Evolutionary conservation across 2,329 filamentous ascomycete species (phyloP).

Genomic region (Rhinocladiella mackenziei): DNA sequence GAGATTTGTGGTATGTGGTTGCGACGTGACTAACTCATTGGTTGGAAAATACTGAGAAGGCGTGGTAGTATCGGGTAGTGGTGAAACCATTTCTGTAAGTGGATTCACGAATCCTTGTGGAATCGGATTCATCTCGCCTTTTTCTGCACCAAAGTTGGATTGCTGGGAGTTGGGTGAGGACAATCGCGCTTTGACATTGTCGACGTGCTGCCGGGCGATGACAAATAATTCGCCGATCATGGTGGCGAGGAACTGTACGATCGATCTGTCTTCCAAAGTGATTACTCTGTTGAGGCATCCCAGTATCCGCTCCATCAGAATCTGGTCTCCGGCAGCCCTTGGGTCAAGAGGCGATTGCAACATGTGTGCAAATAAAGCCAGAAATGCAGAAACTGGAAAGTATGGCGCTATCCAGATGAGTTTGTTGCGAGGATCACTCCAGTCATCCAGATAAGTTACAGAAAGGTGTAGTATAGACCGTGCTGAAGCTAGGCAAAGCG

Average conservation of each 20-base stretch:
- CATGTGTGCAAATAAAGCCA: slow-evolving; percentile 12
- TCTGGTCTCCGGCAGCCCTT: slow-evolving; percentile 4
- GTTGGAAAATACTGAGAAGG: background rate
- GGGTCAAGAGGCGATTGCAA: slow-evolving; percentile 9
- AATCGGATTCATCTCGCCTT: too few relatives aligned
- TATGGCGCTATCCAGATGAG: slow-evolving; percentile 12
- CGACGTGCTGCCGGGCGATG: background rate
- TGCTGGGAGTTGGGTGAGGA: background rate
- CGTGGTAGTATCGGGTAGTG: background rate
- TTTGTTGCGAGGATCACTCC: slow-evolving; percentile 3
- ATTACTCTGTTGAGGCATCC: slow-evolving; percentile 1
- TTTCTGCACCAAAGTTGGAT: background rate
- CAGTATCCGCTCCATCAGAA: slow-evolving; percentile 4
- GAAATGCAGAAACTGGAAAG: slow-evolving; percentile 9
- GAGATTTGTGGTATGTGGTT: background rate
- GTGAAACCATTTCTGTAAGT: background rate
- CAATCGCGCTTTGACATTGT: background rate
- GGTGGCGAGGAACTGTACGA: background rate
- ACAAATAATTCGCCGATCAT: background rate
- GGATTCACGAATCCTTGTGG: too few relatives aligned
- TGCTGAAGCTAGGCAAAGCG: slow-evolving; percentile 9
- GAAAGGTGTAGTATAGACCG: slow-evolving; percentile 13
- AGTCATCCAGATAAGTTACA: slow-evolving; percentile 5
- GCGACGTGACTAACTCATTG: background rate
- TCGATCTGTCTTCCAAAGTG: background rate